Base-by-base conservation (phyloP, 2,329 filamentous ascomycete species). In the Septoria linicola region DNA sequence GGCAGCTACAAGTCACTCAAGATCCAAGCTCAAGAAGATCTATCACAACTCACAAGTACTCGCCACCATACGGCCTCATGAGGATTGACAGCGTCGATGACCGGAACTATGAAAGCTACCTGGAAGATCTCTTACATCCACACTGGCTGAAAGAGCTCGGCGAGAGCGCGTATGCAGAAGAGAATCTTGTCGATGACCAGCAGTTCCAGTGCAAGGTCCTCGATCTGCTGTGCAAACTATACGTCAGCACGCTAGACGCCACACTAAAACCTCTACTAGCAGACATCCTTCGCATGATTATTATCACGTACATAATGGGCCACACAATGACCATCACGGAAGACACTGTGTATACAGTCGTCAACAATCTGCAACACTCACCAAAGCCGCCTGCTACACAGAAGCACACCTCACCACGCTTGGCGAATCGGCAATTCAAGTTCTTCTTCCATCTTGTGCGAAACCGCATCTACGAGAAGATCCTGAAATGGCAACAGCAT, bases 361-460 rank as follows among this genome's bases (percentile, higher is more conserved):
- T 76, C n/a, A 60, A 62, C 19, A 65, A 67, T 19, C 66, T 77
- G 54, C 68, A 66, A 23, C 69, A 69, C 16, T 68, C 67, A 41
- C 55, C 58, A n/a, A 63, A 62, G 17, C 65, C 60, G 6, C 54
- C 60, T 20, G 53, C 62, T 3, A 35, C 41, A 31, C 55, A 53
- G 3, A 49, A 54, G 2, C 58, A 59, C 47, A 63, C 61, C 17
- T 68, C 66, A 0, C 73, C 75, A 2, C 70, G 73, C 46, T 72
- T 78, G 58, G 74, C 74, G 10, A 76, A 74, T 47, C 69, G 72
- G 11, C 75, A 78, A 54, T 67, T 78, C 13, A 78, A 78, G 55
- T 76, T 74, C 66, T 75, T 76, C 65, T 77, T 76, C 64, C 64
- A 64, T 11, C 60, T 69, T 17, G 64, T 77, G 13, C 74, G 75